Evolutionary conservation across 768 basidiomycete genomes (phyloP).

Genomic region (Hortiboletus flavorubellus): DNA sequence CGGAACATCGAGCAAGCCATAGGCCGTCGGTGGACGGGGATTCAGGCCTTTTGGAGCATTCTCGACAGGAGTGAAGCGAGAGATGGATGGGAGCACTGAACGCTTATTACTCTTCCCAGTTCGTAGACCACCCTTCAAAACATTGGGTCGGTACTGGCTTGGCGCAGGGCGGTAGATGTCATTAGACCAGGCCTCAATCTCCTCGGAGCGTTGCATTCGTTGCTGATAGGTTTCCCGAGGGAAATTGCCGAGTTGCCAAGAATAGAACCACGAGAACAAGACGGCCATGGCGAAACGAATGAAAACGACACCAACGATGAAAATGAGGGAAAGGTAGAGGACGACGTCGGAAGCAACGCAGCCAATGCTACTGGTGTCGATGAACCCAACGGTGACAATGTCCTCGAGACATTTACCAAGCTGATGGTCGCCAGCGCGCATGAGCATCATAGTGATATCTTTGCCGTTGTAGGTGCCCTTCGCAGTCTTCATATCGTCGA

Average conservation of each 20-base stretch:
- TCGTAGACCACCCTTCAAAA: constrained; percentile 64
- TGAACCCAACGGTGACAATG: constrained; percentile 83
- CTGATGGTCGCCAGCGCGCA: constrained; percentile 63
- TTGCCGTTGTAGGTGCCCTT: constrained; percentile 75
- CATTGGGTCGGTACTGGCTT: constrained; percentile 85
- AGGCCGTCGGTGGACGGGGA: constrained; percentile 58
- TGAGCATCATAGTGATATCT: constrained; percentile 85
- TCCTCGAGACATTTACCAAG: constrained; percentile 85
- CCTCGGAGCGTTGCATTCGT: constrained; percentile 81
- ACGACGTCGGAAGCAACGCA: constrained; percentile 95
- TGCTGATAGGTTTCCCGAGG: constrained; percentile 90
- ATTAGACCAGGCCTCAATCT: constrained; percentile 95
- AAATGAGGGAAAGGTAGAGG: constrained; percentile 90
- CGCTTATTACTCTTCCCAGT: constrained; percentile 50
- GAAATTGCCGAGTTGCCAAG: constrained; percentile 93
- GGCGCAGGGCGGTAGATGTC: constrained; percentile 96
- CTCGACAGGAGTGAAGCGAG: constrained; percentile 75
- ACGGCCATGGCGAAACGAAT: constrained; percentile 97
- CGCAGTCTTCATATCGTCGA: constrained; percentile 68
- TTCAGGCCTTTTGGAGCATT: constrained; percentile 48
- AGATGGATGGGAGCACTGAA: constrained; percentile 61
- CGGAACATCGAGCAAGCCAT: constrained; percentile 61
- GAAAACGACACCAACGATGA: constrained; percentile 95
- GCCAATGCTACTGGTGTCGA: constrained; percentile 92
- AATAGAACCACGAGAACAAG: constrained; percentile 96